Conservation (phyloP, 2,329 filamentous ascomycete species). For the Cryphonectria naterciae region DNA sequence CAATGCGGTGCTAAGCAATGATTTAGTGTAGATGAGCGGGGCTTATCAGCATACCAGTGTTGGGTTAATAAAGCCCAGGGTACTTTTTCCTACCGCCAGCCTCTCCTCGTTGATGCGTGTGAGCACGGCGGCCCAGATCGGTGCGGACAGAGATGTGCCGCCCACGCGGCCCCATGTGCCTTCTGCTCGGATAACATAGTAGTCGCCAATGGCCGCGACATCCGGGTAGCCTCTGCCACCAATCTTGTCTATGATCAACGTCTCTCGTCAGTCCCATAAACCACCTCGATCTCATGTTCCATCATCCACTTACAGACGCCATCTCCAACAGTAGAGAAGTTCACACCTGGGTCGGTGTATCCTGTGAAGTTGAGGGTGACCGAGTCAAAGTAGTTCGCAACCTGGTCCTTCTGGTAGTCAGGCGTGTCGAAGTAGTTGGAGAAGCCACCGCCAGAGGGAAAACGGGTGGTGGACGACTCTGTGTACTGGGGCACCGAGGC, state of each 20-base stretch:
- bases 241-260: slow-evolving; percentile 47
- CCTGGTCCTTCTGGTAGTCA: slow-evolving; percentile 35
- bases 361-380: slow-evolving; percentile 35
- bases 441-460: slow-evolving; percentile 40
- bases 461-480: slow-evolving; percentile 35
- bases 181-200: slow-evolving; percentile 36
- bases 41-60: slow-evolving; percentile 13
- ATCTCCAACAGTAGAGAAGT: slow-evolving; percentile 36
- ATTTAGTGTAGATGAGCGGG: not conserved
- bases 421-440: slow-evolving; percentile 40
- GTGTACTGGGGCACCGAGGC: slow-evolving; percentile 22
- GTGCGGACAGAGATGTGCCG: slow-evolving; percentile 60
- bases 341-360: slow-evolving; percentile 43
- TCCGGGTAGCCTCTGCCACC: slow-evolving; percentile 54
- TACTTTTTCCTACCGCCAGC: slow-evolving; percentile 50
- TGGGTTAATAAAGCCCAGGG: slow-evolving; percentile 43
- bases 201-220: slow-evolving; percentile 48
- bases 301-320: slow-evolving; percentile 40
- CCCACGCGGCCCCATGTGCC: slow-evolving; percentile 34
- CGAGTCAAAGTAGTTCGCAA: slow-evolving; percentile 33
- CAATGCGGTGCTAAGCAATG: no score
- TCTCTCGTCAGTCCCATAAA: slow-evolving; percentile 42
- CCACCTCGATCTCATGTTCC: slow-evolving; percentile 11
- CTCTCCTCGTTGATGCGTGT: slow-evolving; percentile 66
- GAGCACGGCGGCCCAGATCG: slow-evolving; percentile 61